Evolutionary conservation across 1,284 basidiomycete genomes (phyloP).

Genomic region (Marasmius fiardii): DNA sequence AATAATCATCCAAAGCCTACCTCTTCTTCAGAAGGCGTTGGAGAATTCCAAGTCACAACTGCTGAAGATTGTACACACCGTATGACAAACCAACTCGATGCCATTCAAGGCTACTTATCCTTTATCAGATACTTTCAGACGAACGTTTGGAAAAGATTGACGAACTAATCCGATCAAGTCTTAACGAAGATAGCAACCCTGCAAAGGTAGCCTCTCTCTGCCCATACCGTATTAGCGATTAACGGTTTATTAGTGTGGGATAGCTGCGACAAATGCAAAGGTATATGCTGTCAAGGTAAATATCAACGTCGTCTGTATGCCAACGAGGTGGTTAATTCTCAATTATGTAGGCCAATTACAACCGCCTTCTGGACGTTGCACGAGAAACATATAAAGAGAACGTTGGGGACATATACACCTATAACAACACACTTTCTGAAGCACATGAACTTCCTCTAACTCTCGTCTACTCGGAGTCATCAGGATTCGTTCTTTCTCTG

Average conservation of each 20-base stretch:
- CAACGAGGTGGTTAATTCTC: not conserved
- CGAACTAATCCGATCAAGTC: constrained; percentile 48
- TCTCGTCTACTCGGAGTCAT: constrained; percentile 68
- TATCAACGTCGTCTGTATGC: not conserved
- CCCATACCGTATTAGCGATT: not conserved
- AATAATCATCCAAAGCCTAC: constrained; percentile 63
- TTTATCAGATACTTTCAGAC: constrained; percentile 67
- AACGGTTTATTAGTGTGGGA: constrained; percentile 48
- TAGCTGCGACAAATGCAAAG: constrained; percentile 65
- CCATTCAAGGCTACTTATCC: not conserved
- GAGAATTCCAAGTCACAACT: constrained; percentile 56
- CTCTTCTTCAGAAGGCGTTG: constrained; percentile 59
- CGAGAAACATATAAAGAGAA: constrained; percentile 92
- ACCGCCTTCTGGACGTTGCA: constrained; percentile 87
- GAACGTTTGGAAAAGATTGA: constrained; percentile 64
- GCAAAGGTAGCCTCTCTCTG: constrained; percentile 44
- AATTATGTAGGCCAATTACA: constrained; percentile 63
- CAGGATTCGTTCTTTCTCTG: constrained; percentile 67
- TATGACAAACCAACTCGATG: constrained; percentile 22
- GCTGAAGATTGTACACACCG: constrained; percentile 59
- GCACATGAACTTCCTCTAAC: constrained; percentile 61
- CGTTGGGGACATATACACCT: constrained; percentile 75
- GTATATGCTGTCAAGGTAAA: constrained; percentile 81
- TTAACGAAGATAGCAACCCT: constrained; percentile 69
- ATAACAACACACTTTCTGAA: constrained; percentile 57